Conservation (phyloP, 1,284 basidiomycete species). For the Schizophyllum commune region DNA sequence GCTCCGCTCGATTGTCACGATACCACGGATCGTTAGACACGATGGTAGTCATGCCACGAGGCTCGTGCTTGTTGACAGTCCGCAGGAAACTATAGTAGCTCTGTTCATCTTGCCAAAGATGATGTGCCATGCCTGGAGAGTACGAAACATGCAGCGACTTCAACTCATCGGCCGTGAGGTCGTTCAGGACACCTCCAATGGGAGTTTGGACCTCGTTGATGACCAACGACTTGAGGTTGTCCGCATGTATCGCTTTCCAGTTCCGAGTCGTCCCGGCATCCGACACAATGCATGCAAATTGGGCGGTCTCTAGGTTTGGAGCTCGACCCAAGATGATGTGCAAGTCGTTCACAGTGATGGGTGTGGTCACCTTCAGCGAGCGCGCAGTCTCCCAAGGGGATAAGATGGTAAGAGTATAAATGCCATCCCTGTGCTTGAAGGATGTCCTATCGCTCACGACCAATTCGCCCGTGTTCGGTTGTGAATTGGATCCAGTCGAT, state of each 20-base stretch:
- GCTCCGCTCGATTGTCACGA: too few species aligned
- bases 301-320: not conserved
- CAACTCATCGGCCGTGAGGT: not conserved
- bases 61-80: too few species aligned
- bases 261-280: not conserved
- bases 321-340: not conserved
- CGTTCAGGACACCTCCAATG: not conserved
- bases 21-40: too few species aligned
- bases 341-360: not conserved
- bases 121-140: not conserved
- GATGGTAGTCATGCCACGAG: too few species aligned
- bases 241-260: not conserved
- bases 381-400: not conserved
- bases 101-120: not conserved
- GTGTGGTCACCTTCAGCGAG: not conserved
- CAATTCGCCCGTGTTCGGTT: too few species aligned
- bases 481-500: too few species aligned
- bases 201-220: not conserved
- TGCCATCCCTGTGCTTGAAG: not conserved
- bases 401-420: not conserved
- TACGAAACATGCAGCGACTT: not conserved
- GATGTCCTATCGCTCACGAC: not conserved
- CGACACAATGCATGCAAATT: not conserved
- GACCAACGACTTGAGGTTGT: not conserved
- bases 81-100: not conserved